Conservation (phyloP, 2,329 filamentous ascomycete genomes). For the Fusarium sp. region DNA sequence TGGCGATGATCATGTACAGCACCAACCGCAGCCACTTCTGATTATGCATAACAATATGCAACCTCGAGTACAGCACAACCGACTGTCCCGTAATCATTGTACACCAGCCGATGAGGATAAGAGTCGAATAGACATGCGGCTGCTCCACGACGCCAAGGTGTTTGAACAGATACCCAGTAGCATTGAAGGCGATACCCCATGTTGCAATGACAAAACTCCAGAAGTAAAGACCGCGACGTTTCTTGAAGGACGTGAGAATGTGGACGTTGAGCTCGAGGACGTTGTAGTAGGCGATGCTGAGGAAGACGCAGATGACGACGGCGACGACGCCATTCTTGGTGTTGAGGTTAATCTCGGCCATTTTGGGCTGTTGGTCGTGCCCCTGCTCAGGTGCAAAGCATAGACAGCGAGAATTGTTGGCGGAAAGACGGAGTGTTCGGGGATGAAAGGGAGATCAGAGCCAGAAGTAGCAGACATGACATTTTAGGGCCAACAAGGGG, state of each 20-base stretch:
- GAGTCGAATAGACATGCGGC: constrained; percentile 36
- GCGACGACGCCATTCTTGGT: constrained; percentile 39
- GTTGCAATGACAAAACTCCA: constrained; percentile 52
- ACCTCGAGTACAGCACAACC: constrained; percentile 70
- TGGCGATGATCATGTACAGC: constrained; percentile 67
- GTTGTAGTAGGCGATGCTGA: constrained; percentile 48
- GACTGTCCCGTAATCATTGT: constrained; percentile 71
- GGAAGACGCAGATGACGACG: constrained; percentile 38
- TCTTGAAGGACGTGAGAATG: constrained; percentile 50
- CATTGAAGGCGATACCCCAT: constrained; percentile 47
- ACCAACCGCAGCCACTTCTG: constrained; percentile 60
- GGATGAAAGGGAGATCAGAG: background rate
- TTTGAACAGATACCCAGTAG: constrained; percentile 60
- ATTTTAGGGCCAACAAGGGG: background rate
- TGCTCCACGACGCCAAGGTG: constrained; percentile 27
- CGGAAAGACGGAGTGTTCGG: background rate
- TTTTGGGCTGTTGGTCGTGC: background rate
- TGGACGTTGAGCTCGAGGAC: constrained; percentile 50
- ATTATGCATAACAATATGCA: constrained; percentile 69
- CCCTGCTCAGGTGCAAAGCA: background rate
- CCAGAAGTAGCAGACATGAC: background rate
- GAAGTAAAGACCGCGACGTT: constrained; percentile 50
- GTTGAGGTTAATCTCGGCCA: background rate
- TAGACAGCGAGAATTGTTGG: background rate
- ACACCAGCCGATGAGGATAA: constrained; percentile 49